A percentile compares a stretch with the other conserved stretches of the same genome.
phyloP scores from a whole-genome alignment of 2,329 filamentous ascomycete species.

The Cordyceps tenuipes region DNA sequence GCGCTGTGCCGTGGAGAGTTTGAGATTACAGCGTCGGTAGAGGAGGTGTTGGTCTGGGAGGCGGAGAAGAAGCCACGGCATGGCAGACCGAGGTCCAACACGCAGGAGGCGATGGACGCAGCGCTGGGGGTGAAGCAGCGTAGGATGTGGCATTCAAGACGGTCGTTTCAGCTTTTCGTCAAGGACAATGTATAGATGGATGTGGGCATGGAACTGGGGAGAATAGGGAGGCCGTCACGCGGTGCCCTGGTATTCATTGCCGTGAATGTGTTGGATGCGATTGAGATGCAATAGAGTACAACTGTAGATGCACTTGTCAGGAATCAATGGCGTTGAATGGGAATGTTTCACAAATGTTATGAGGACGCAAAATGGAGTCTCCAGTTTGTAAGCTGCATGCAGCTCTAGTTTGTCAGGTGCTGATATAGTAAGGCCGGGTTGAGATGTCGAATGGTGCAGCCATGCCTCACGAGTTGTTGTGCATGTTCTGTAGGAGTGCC shows the following conservation, averaged over 20 bases:
- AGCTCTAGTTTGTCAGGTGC: too few species aligned
- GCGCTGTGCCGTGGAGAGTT: conserved; percentile 74
- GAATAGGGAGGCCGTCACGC: too few species aligned
- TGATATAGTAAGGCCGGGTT: not conserved
- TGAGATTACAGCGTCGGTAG: conserved; percentile 70
- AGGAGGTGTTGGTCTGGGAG: conserved; percentile 60
- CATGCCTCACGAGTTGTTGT: not conserved
- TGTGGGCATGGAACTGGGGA: not conserved
- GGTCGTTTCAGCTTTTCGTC: conserved; percentile 47
- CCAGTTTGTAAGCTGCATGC: too few species aligned
- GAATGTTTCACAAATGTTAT: not conserved
- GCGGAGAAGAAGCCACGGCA: conserved; percentile 20
- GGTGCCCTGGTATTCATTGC: not conserved
- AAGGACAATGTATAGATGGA: conserved; percentile 29
- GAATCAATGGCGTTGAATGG: not conserved
- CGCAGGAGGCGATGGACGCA: conserved; percentile 49
- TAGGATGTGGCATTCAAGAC: conserved; percentile 56
- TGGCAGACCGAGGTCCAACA: conserved; percentile 40
- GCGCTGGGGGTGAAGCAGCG: conserved; percentile 51
- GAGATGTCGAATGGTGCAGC: not conserved
- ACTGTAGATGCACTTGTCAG: too few species aligned
- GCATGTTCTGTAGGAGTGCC: not conserved
- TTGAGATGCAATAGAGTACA: not conserved
- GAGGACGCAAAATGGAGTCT: not conserved
- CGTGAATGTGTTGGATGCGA: not conserved